Evolutionary conservation across 2,329 filamentous ascomycete species (phyloP).

Genomic region (Cryphonectria carpinicola): DNA sequence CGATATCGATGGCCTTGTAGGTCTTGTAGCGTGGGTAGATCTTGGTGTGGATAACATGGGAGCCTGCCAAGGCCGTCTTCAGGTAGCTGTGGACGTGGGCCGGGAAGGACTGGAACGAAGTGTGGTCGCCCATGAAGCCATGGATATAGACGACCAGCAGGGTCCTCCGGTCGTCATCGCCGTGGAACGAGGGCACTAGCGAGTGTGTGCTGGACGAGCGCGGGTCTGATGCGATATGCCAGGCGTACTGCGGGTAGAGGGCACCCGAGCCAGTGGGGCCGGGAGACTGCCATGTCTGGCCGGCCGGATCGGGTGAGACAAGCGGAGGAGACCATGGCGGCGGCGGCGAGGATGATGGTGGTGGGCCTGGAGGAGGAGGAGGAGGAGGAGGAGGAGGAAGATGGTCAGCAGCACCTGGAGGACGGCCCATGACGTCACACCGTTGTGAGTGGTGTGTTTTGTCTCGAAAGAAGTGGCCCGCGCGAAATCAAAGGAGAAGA

Average conservation of each 20-base stretch:
- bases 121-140: constrained; percentile 41
- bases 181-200: constrained; percentile 43
- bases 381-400: constrained; percentile 12
- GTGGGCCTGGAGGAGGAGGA: constrained; percentile 7
- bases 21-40: constrained; percentile 82
- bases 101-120: constrained; percentile 85
- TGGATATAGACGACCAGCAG: constrained; percentile 65
- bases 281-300: constrained; percentile 20
- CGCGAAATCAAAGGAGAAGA: not conserved
- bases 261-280: not conserved
- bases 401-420: constrained; percentile 4
- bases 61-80: constrained; percentile 66
- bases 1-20: constrained; percentile 71
- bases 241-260: constrained; percentile 25
- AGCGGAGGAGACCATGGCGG: constrained; percentile 17
- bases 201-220: constrained; percentile 55
- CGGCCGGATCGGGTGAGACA: constrained; percentile 16
- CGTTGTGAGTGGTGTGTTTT: not conserved
- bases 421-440: constrained; percentile 27
- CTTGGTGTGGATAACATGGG: constrained; percentile 84
- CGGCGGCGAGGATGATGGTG: constrained; percentile 19
- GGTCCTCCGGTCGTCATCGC: constrained; percentile 48
- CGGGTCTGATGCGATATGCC: constrained; percentile 42
- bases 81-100: constrained; percentile 82
- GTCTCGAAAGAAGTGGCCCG: not conserved